Base-by-base conservation (phyloP, 768 basidiomycete species). In the Rhodotorula graminis region DNA sequence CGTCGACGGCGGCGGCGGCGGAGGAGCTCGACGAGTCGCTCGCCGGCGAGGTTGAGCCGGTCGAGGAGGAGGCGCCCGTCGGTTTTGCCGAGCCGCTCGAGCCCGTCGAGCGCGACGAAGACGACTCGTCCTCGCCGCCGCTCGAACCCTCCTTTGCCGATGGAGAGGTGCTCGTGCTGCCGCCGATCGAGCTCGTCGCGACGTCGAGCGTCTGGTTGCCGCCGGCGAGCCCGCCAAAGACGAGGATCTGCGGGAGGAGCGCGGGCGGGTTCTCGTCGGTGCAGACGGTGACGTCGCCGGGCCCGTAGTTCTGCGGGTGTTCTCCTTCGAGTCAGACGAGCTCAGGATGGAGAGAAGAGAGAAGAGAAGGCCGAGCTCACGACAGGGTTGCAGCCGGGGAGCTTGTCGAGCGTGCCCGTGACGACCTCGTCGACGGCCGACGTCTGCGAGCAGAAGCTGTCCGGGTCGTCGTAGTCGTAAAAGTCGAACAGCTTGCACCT, bases 381-480 rank as follows among this genome's bases (percentile, higher is more conserved):
- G 58, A 71, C n/a, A 9, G 65, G 61, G 50, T 72, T 72, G 44
- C 63, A 68, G 31, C 71, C 71, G 1, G 71, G 71, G 18, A 72
- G 62, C 19, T 40, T 50, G 42, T 46, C 40, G 40, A 72, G 66
- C n/a, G 67, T 67, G 4, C 71, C 71, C 0, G 52, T 52, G 5
- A 33, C 56, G 9, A 12, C 14, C 37, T 72, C 71, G 52, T 64
- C 42, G 52, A 64, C 47, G 23, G 67, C 57, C 0, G 56, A n/a
- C 6, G 65, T 46, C 25, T 64, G 62, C 7, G 19, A 25, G 52
- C 71, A 72, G 3, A 9, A 3, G 3, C 7, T 14, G 15, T 64
- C 29, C 11, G 15, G n/a, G 29, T 62, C 19, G 23, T n/a, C 8
- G 62, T 60, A 68, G 27, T 68, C 57, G 57, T 33, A 52, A 3